These are phyloP conservation scores for Westerdykella ornata DNA, from an alignment of 2,329 filamentous ascomycete species.

Conservation along the genomic window DNA sequence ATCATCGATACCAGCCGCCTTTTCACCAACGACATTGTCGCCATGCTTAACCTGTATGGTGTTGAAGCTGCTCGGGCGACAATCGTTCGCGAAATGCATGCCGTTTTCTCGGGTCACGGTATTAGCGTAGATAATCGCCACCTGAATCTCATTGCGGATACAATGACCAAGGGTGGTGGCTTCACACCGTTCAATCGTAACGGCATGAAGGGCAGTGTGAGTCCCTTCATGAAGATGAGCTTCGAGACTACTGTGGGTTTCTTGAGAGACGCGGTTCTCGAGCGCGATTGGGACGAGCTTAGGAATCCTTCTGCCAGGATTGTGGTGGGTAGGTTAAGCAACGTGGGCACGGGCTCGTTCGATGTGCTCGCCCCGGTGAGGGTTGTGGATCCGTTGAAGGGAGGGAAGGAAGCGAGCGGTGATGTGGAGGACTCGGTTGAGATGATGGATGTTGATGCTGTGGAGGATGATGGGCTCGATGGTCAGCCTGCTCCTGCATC, in stretches of 20 bases:
- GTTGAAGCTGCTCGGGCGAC: constrained; percentile 85
- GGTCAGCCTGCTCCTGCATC: too few species aligned
- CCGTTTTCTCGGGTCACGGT: constrained; percentile 83
- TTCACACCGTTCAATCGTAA: constrained; percentile 92
- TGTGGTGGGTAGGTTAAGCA: constrained; percentile 75
- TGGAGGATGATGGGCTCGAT: neutral
- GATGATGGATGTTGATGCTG: constrained; percentile 10
- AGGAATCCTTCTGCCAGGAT: constrained; percentile 79
- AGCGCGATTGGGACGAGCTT: constrained; percentile 85
- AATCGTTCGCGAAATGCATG: constrained; percentile 78
- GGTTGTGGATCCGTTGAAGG: constrained; percentile 25
- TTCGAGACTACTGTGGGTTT: constrained; percentile 97
- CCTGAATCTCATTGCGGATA: constrained; percentile 90
- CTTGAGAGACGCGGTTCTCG: constrained; percentile 83
- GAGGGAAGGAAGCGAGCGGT: constrained; percentile 3
- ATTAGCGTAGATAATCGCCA: constrained; percentile 90
- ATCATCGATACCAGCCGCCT: constrained; percentile 80
- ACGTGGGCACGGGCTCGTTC: constrained; percentile 84
- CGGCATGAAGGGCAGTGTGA: constrained; percentile 75
- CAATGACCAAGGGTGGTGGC: constrained; percentile 89
- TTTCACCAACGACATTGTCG: constrained; percentile 85
- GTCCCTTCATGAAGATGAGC: constrained; percentile 97
- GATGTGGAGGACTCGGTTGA: constrained; percentile 7
- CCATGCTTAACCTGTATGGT: constrained; percentile 79
- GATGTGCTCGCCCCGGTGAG: constrained; percentile 59